These are phyloP conservation scores for Aspergillus floridensis DNA, from an alignment of 2,329 filamentous ascomycete species.

Conservation along the genomic window DNA sequence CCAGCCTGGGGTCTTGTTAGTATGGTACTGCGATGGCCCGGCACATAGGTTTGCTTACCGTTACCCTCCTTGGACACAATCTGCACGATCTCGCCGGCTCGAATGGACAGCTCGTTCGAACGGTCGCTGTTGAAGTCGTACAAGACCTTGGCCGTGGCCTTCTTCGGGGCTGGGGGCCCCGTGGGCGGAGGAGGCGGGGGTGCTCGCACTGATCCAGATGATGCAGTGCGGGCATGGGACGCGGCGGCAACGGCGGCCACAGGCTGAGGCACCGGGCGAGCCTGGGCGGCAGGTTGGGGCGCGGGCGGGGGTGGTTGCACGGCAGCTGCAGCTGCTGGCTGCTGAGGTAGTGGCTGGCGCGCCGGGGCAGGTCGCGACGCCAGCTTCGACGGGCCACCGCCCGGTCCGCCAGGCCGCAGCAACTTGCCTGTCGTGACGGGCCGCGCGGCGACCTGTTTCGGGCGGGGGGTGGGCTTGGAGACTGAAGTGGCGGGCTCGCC, in stretches of 20 bases:
- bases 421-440: constrained; percentile 93
- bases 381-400: constrained; percentile 73
- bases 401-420: constrained; percentile 84
- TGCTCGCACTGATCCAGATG: constrained; percentile 60
- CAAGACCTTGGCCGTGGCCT: constrained; percentile 81
- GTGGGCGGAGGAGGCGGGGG: constrained; percentile 68
- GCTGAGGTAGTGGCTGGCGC: constrained; percentile 36
- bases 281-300: constrained; percentile 36
- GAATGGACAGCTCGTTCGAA: constrained; percentile 79
- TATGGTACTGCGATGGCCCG: no score
- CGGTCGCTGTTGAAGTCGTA: constrained; percentile 88
- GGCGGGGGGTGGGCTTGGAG: constrained; percentile 81
- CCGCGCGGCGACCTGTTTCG: constrained; percentile 79
- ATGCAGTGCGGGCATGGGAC: constrained; percentile 49
- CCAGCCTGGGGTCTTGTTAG: constrained; percentile 64
- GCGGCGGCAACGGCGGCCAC: constrained; percentile 35
- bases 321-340: constrained; percentile 29
- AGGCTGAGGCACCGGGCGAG: constrained; percentile 50
- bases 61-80: constrained; percentile 94
- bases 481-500: constrained; percentile 81
- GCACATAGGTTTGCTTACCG: constrained; percentile 58
- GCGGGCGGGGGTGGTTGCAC: constrained; percentile 25
- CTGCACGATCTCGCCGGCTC: constrained; percentile 76
- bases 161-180: constrained; percentile 58
- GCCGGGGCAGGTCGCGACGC: constrained; percentile 42